phyloP scores from a whole-genome alignment of 2,329 filamentous ascomycete genomes.

The Neofusicoccum sp. region DNA sequence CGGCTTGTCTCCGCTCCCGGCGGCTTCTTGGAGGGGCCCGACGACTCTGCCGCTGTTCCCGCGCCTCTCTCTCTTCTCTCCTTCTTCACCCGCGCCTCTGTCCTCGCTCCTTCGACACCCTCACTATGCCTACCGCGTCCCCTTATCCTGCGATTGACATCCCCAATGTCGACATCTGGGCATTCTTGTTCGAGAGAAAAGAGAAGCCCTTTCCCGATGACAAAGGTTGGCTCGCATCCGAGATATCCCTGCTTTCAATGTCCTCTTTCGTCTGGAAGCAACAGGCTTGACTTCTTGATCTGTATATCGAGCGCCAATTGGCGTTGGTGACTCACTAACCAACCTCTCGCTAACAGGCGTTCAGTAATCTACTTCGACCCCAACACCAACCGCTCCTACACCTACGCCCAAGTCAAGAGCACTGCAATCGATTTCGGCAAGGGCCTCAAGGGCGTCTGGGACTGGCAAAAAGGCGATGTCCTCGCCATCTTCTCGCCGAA shows the following conservation, averaged over 20 bases:
- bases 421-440: slow-evolving; percentile 74
- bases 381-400: slow-evolving; percentile 68
- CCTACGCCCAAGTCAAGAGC: slow-evolving; percentile 63
- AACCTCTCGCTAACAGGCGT: neutral
- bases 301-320: neutral
- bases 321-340: neutral
- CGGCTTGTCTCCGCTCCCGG: neutral
- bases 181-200: slow-evolving; percentile 70
- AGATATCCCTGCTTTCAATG: neutral
- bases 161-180: slow-evolving; percentile 75
- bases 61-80: neutral
- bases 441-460: slow-evolving; percentile 70
- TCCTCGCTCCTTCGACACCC: neutral
- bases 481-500: slow-evolving; percentile 83
- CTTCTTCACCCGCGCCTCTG: neutral
- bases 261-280: slow-evolving; percentile 19
- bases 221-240: slow-evolving; percentile 57
- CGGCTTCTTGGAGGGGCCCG: neutral
- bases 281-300: neutral
- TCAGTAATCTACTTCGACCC: slow-evolving; percentile 76
- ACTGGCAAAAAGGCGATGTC: slow-evolving; percentile 81
- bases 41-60: neutral
- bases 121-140: slow-evolving; percentile 68
- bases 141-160: slow-evolving; percentile 64
- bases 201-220: slow-evolving; percentile 66